Conservation (phyloP, 129 eudicot genomes). For the Arctium minus region DNA sequence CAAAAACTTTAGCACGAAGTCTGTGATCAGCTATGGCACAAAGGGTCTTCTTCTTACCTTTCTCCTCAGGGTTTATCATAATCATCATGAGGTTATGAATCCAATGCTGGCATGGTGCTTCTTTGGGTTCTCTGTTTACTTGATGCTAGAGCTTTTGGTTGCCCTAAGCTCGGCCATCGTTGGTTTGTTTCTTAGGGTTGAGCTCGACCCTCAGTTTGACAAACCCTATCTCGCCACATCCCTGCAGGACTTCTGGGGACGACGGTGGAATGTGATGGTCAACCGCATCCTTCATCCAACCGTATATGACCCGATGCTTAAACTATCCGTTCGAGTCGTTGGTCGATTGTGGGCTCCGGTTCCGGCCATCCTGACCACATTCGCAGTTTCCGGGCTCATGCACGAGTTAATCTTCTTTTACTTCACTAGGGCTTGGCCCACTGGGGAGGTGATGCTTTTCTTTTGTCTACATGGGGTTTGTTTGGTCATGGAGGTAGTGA, state of each 20-base stretch:
- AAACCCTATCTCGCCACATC: constrained; percentile 20
- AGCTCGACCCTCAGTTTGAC: constrained; percentile 9
- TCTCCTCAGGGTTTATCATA: constrained; percentile 18
- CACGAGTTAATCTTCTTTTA: constrained; percentile 15
- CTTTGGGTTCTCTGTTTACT: constrained; percentile 34
- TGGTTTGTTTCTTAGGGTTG: constrained; percentile 13
- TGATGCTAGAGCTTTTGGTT: constrained; percentile 35
- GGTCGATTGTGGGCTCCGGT: constrained; percentile 12
- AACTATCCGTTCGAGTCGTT: neutral
- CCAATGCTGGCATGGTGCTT: constrained; percentile 27
- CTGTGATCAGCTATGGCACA: constrained; percentile 23
- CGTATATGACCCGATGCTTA: neutral
- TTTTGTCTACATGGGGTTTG: constrained; percentile 51
- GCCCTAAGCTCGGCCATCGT: constrained; percentile 30
- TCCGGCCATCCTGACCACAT: constrained; percentile 4
- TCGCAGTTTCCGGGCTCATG: constrained; percentile 10
- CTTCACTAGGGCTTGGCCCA: constrained; percentile 39
- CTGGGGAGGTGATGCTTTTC: constrained; percentile 45
- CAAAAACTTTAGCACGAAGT: neutral
- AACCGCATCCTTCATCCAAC: neutral
- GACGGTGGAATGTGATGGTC: constrained; percentile 17
- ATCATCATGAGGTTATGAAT: constrained; percentile 18
- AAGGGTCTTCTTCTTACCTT: constrained; percentile 33
- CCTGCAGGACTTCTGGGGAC: constrained; percentile 19
- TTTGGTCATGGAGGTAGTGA: constrained; percentile 36